phyloP scores from a whole-genome alignment of 306 rosid genomes.

The Vicia sativa region DNA sequence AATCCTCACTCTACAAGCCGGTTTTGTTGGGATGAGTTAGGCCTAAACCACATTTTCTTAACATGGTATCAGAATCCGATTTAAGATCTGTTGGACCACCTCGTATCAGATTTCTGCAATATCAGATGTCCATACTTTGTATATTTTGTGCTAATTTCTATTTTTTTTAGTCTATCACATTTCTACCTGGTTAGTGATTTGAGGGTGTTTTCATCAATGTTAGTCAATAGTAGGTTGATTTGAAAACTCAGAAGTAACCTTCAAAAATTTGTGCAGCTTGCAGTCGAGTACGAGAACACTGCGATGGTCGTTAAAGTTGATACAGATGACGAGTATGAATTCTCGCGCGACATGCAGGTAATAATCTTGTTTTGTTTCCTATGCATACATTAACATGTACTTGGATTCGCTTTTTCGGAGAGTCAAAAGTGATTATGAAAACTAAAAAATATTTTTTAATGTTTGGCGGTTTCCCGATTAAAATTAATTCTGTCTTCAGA shows the following conservation, averaged over 20 bases:
- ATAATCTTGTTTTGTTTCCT: slow-evolving; percentile 33
- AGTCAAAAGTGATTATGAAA: no score
- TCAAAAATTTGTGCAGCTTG: slow-evolving; percentile 61
- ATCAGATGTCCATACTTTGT: not conserved
- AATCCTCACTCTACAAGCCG: no score
- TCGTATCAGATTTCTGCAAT: no score
- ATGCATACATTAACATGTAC: slow-evolving; percentile 19
- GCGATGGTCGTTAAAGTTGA: slow-evolving; percentile 80
- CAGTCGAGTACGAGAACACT: slow-evolving; percentile 76
- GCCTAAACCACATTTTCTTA: no score
- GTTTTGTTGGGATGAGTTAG: no score
- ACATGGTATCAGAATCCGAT: no score
- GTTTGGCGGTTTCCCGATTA: no score
- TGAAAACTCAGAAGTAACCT: slow-evolving; percentile 33
- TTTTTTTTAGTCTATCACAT: slow-evolving; percentile 14
- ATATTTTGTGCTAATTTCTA: slow-evolving; percentile 12
- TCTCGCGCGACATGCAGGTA: slow-evolving; percentile 91
- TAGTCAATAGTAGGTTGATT: not conserved
- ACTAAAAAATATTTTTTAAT: no score
- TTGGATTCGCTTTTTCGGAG: no score
- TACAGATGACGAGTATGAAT: slow-evolving; percentile 89
- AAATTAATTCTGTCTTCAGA: not conserved
- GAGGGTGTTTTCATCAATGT: not conserved
- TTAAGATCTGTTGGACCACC: no score
- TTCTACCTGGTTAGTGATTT: slow-evolving; percentile 23